Evolutionary conservation across 805 yeast species (phyloP), one percentile per base, ranked within the genome.

Genomic region (Wickerhamiella occidentalis): DNA sequence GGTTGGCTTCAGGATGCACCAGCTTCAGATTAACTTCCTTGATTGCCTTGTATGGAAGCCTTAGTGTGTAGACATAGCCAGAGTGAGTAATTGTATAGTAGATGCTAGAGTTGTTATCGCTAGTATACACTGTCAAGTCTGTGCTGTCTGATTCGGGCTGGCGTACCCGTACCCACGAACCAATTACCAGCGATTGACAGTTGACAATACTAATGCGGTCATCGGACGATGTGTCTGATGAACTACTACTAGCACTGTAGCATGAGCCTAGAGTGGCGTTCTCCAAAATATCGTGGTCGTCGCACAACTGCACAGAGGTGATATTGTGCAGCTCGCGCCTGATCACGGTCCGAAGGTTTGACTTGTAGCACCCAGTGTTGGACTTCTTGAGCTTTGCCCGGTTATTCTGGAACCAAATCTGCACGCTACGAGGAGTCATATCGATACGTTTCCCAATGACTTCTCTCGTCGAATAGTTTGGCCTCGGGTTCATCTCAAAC

Each of bases 321-420:
- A 40, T 23, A 6, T 23, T 42, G 23, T 28, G 18, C 15, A 26
- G 22, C 6, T 25, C 25, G 17, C 30, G 46, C 13, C 11, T 29
- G 15, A 30, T 6, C 6, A 42, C 26, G 3, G 46, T 30, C 13
- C 46, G 46, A 6, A 42, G 46, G 3, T 8, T 17, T 18, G 37
- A 18, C 15, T 26, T 38, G 9, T 21, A 18, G 37, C 13, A n/a
- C 1, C 43, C 42, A 17, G 25, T 12, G 22, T 11, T 12, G 12
- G 17, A 29, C 26, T 82, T 82, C 58, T 55, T 57, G 13, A 48
- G 49, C 42, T 61, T 61, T 3, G 64, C 64, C 52, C 96, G 68
- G 58, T 90, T 71, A 61, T 87, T 87, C 62, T 87, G 96, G 60
- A 87, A 87, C 96, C 96, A 87, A 40, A 87, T 87, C 49, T 95